phyloP scores from a whole-genome alignment of 257 asterid genomes.

The Penstemon newberryi region DNA sequence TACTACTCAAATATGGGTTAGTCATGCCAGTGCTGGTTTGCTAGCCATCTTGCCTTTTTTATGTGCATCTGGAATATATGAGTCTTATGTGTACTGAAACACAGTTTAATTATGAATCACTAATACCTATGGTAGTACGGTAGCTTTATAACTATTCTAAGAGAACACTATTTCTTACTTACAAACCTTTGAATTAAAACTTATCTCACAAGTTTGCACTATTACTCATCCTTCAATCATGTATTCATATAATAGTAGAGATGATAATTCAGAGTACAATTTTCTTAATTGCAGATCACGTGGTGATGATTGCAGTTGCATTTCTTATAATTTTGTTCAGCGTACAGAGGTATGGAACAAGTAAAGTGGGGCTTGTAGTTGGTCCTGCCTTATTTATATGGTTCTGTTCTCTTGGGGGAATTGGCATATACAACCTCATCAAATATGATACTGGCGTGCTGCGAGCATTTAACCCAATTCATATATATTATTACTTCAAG shows the following conservation, averaged over 20 bases:
- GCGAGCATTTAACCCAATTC: constrained; percentile 87
- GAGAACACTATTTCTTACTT: constrained; percentile 17
- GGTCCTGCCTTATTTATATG: constrained; percentile 97
- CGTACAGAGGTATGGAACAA: constrained; percentile 93
- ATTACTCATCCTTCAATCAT: constrained; percentile 12
- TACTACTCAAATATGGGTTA: constrained; percentile 15
- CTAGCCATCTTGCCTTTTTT: constrained; percentile 17
- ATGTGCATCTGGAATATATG: not conserved
- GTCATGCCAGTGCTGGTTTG: constrained; percentile 15
- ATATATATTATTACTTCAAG: constrained; percentile 80
- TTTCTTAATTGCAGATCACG: constrained; percentile 76
- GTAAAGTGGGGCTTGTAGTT: constrained; percentile 93
- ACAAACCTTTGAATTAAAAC: constrained; percentile 22
- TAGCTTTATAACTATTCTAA: constrained; percentile 23
- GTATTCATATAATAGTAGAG: constrained; percentile 13
- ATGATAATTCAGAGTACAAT: constrained; percentile 33
- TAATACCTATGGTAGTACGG: not conserved
- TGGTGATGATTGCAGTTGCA: constrained; percentile 86
- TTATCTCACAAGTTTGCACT: constrained; percentile 11
- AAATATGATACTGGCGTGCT: constrained; percentile 77
- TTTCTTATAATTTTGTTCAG: constrained; percentile 86
- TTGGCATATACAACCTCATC: constrained; percentile 89
- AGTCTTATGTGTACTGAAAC: constrained; percentile 17
- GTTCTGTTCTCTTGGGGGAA: constrained; percentile 93
- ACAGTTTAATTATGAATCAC: constrained; percentile 18